Evolutionary conservation across 169 alveolate genomes (phyloP).

Genomic region (Cryptosporidium sp.): DNA sequence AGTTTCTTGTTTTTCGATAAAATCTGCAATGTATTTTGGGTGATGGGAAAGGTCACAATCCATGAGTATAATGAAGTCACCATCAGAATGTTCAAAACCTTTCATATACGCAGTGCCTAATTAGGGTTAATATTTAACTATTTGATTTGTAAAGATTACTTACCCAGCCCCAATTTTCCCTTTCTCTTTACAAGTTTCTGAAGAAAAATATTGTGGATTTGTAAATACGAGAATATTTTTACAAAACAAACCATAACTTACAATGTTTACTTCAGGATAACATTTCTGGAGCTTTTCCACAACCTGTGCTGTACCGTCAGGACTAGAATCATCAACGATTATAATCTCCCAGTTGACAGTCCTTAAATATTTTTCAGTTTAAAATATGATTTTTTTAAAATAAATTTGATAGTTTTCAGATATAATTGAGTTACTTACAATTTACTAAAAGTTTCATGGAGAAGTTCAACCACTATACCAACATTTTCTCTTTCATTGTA

Average conservation of each 20-base stretch:
- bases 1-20: slow-evolving; percentile 89
- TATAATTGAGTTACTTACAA: slow-evolving; percentile 77
- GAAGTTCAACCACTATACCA: slow-evolving; percentile 89
- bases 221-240: not conserved
- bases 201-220: not conserved
- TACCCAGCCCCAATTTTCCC: slow-evolving; percentile 94
- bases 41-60: slow-evolving; percentile 99
- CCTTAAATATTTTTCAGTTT: slow-evolving; percentile 39
- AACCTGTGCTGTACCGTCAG: slow-evolving; percentile 94
- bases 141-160: slow-evolving; percentile 76
- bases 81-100: slow-evolving; percentile 91
- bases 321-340: slow-evolving; percentile 95
- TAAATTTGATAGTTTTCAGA: no score
- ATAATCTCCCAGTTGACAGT: slow-evolving; percentile 90
- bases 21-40: slow-evolving; percentile 92
- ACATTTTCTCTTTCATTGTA: slow-evolving; percentile 95
- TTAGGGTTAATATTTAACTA: slow-evolving; percentile 92
- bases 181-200: slow-evolving; percentile 88
- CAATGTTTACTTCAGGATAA: slow-evolving; percentile 87
- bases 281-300: slow-evolving; percentile 86
- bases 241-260: slow-evolving; percentile 9
- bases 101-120: slow-evolving; percentile 96
- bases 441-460: slow-evolving; percentile 86
- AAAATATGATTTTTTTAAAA: not conserved
- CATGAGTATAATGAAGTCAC: slow-evolving; percentile 94